Evolutionary conservation across 768 basidiomycete genomes (phyloP).

Genomic region (Suillus clintonianus): DNA sequence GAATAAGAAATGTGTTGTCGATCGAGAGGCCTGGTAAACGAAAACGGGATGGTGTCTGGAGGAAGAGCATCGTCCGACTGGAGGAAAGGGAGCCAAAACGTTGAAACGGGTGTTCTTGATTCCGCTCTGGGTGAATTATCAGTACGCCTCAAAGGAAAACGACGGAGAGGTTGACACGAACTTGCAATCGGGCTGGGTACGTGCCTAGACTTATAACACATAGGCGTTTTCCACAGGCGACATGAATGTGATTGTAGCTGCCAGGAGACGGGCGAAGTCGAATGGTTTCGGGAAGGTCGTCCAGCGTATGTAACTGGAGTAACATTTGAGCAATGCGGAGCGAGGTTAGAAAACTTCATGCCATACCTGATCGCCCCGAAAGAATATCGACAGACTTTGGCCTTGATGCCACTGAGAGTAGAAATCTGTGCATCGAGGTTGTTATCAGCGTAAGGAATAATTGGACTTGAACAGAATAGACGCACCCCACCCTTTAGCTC

Average conservation of each 20-base stretch:
- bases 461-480: slow-evolving; percentile 3
- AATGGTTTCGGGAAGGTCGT: no score
- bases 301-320: no score
- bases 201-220: no score
- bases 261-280: no score
- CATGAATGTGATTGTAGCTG: no score
- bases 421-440: slow-evolving; percentile 53
- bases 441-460: background rate
- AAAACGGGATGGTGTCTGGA: slow-evolving; percentile 65
- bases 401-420: slow-evolving; percentile 67
- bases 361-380: no score
- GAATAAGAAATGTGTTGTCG: slow-evolving; percentile 46
- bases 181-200: no score
- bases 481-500: slow-evolving; percentile 68
- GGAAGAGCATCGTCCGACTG: slow-evolving; percentile 77
- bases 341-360: no score
- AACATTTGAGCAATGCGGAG: no score
- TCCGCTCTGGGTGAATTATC: slow-evolving; percentile 63
- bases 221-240: no score
- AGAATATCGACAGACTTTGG: no score
- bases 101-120: slow-evolving; percentile 78
- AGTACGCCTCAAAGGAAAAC: background rate
- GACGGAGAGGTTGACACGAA: slow-evolving; percentile 32
- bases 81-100: slow-evolving; percentile 49
- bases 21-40: slow-evolving; percentile 58